These are phyloP conservation scores for Ulvella scutata DNA, from an alignment of 139 green algal species.

Conservation along the genomic window DNA sequence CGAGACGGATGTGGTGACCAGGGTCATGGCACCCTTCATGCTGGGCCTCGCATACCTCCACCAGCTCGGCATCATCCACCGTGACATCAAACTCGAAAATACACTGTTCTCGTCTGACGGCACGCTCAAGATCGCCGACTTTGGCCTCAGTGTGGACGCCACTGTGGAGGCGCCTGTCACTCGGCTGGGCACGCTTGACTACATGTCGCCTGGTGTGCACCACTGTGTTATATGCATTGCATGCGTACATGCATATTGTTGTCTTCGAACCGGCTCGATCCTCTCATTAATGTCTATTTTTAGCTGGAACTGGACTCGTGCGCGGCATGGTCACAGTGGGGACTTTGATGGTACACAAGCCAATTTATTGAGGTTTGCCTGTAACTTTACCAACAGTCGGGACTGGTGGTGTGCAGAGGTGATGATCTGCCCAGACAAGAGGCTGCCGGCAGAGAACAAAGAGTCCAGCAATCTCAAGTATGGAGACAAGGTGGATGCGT, in stretches of 20 bases:
- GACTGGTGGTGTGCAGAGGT: constrained; percentile 13
- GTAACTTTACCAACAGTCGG: too few species aligned
- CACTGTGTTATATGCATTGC: too few species aligned
- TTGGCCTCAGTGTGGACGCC: not conserved
- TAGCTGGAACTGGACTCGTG: too few species aligned
- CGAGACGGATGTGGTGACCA: not conserved
- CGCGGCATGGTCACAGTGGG: too few species aligned
- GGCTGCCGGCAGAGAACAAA: constrained; percentile 58
- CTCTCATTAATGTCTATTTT: too few species aligned
- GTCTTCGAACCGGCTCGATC: too few species aligned
- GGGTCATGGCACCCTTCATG: constrained; percentile 5
- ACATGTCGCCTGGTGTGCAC: constrained; percentile 33
- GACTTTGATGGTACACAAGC: too few species aligned
- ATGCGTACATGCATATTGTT: too few species aligned
- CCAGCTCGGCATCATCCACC: constrained; percentile 8
- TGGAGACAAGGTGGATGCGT: constrained; percentile 14
- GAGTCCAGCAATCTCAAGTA: constrained; percentile 6
- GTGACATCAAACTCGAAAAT: constrained; percentile 38
- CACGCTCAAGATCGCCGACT: constrained; percentile 4
- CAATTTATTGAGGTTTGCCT: too few species aligned
- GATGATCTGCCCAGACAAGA: constrained; percentile 52
- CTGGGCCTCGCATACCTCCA: constrained; percentile 2
- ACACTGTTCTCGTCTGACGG: constrained; percentile 39
- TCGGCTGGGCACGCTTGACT: constrained; percentile 35
- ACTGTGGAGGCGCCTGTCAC: constrained; percentile 8